Base-by-base conservation (phyloP, 768 basidiomycete genomes). In the Rhodotorula graminis region DNA sequence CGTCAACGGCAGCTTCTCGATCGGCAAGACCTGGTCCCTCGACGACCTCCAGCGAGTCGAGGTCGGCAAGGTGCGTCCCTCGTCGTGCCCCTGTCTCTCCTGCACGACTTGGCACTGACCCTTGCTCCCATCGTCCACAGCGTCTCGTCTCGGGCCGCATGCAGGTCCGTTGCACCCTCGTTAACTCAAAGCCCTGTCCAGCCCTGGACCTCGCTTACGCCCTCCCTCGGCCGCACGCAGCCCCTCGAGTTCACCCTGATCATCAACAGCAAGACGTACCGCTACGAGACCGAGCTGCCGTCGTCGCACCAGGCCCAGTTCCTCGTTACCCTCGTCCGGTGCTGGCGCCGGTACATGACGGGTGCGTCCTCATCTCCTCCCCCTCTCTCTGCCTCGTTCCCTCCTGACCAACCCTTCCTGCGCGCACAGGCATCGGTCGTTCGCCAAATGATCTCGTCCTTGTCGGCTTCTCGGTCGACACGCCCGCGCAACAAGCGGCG, bases 11-110 rank as follows among this genome's bases (percentile, higher is more conserved):
- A 86, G 92, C 0, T 98, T 95, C 82, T 96, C 93, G 15, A 92
- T 98, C 61, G 96, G 96, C 12, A 99, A 99, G 84, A 92, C 95
- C 3, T 99, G 96, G 96, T 85, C 84, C 71, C 82, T 98, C 61
- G 80, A 87, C 55, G 94, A 97, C 81, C 84, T 98, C 77, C 86
- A 90, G 73, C 87, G 83, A 52, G 80, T 99, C 58, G 89, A 94
- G 75, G 89, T 95, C 60, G 70, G 86, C 49, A 85, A 85, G 79
- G 93, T 95, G 61, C 70, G 82, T 29, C 5, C 42, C 11, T 12
- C 0, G n/a, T 12, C 29, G 40, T 37, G 15, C 37, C 27, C 21
- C 29, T 3, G 27, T 29, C 4, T n/a, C 29, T 6, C 25, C 9
- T 44, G 25, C 57, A 1, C n/a, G n/a, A n/a, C n/a, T n/a, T n/a